Base-by-base conservation (phyloP, 768 basidiomycete species). In the Pisolithus sp. region DNA sequence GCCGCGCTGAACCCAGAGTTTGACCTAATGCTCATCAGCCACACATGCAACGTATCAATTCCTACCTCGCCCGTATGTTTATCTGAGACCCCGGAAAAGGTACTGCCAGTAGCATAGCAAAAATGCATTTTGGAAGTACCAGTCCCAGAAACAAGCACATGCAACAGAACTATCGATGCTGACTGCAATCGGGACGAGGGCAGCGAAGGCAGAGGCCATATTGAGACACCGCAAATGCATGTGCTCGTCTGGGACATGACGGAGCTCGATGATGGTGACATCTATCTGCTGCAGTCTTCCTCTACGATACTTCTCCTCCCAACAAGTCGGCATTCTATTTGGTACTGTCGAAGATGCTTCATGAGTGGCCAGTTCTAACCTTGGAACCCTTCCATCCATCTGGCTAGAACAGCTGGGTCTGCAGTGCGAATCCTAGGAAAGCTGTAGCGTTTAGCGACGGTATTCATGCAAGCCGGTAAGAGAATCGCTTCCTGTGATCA, bases 11-110 rank as follows among this genome's bases (percentile, higher is more conserved):
- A 79, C 79, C 84, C 86, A 89, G 1, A 84, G 80, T 4, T 72
- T 74, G 52, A 90, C 86, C 63, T 87, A 86, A 63, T 83, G 66
- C 23, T 49, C 85, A 73, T 85, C 86, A 89, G 31, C 85, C 85
- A 64, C 82, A 88, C 81, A 81, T 83, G 31, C 12, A 4, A 5
- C 31, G 31, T 1, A 10, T 34, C 31, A 34, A 3, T 13, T 12
- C 31, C 10, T 34, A 34, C 12, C 31, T n/a, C n/a, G n/a, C 12
- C 10, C 31, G 10, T 34, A 30, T 30, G 7, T 30, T 1, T 7
- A 30, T 30, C 7, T 7, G 7, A 7, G 28, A 7, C 28, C 28
- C 7, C 28, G 28, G 28, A 30, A 26, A 26, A 10, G 9, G 30
- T 8, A 30, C 30, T 30, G 4, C 8, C 30, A 30, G 10, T 30